Conservation (phyloP, 225 moss, liverwort and hornwort genomes). For the Bryum argenteum region DNA sequence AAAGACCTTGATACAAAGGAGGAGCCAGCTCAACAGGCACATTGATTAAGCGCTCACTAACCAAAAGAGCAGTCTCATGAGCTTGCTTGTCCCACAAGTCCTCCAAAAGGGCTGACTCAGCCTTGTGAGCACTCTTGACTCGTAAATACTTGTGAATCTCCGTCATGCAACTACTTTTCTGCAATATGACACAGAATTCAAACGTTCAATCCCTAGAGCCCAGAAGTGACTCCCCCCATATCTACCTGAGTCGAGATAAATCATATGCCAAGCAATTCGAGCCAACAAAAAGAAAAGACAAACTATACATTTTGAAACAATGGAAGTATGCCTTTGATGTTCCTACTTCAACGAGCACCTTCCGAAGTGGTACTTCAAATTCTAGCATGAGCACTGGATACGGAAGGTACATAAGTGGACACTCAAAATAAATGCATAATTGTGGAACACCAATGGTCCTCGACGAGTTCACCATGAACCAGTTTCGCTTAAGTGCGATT, state of each 20-base stretch:
- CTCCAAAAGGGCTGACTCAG: constrained; percentile 61
- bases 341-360: not conserved
- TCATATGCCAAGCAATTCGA: not conserved
- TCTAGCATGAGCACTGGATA: not conserved
- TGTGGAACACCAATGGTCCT: not conserved
- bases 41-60: constrained; percentile 88
- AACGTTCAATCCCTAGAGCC: not conserved
- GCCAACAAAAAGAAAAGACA: not conserved
- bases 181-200: constrained; percentile 25
- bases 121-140: constrained; percentile 56
- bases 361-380: not conserved
- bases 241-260: not conserved
- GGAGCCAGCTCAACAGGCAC: constrained; percentile 81
- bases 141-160: constrained; percentile 68
- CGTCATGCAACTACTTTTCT: constrained; percentile 71
- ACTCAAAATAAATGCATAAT: constrained; percentile 3
- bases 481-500: not conserved
- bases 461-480: constrained; percentile 7
- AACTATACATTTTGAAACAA: not conserved
- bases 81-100: constrained; percentile 77
- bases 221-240: not conserved
- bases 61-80: constrained; percentile 70
- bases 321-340: not conserved
- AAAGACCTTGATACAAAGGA: constrained; percentile 79
- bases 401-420: not conserved